These are phyloP conservation scores for Phytophthora pseudosyringae DNA, from an alignment of 352 stramenopile species.

Conservation along the genomic window DNA sequence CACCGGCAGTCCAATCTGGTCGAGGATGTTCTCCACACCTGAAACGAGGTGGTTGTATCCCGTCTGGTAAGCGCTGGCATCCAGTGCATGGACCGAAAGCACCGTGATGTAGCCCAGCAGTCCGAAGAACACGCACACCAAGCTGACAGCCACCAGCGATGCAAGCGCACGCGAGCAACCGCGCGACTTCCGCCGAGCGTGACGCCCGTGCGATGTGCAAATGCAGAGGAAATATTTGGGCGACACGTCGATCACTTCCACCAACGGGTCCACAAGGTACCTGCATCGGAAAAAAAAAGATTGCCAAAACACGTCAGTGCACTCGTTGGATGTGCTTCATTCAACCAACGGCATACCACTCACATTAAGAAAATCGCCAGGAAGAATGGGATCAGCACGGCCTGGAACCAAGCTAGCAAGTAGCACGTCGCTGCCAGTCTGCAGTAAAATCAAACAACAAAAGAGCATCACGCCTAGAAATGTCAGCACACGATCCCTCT, in stretches of 20 bases:
- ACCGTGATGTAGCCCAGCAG: constrained; percentile 90
- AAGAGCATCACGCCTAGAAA: too few species aligned
- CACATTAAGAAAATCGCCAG: constrained; percentile 90
- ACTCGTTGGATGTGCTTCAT: neutral
- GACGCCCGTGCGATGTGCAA: constrained; percentile 79
- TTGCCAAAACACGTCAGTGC: neutral
- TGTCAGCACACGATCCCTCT: constrained; percentile 2
- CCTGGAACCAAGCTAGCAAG: constrained; percentile 86
- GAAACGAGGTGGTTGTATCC: constrained; percentile 82
- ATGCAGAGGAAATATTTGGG: constrained; percentile 88
- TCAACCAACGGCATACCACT: constrained; percentile 5
- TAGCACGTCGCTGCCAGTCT: constrained; percentile 82
- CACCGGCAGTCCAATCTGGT: constrained; percentile 78
- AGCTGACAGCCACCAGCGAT: constrained; percentile 81
- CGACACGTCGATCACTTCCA: constrained; percentile 90
- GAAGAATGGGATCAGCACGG: constrained; percentile 88
- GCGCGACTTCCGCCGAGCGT: constrained; percentile 74
- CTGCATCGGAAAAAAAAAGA: constrained; percentile 25
- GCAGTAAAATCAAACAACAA: neutral
- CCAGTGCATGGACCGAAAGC: constrained; percentile 83
- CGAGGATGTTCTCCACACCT: constrained; percentile 66
- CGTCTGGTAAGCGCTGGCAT: constrained; percentile 83
- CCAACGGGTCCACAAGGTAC: constrained; percentile 86
- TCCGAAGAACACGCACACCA: constrained; percentile 89
- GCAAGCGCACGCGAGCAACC: constrained; percentile 86